Base-by-base conservation (phyloP, 2,329 filamentous ascomycete genomes). In the Colletotrichum tamarilloi region DNA sequence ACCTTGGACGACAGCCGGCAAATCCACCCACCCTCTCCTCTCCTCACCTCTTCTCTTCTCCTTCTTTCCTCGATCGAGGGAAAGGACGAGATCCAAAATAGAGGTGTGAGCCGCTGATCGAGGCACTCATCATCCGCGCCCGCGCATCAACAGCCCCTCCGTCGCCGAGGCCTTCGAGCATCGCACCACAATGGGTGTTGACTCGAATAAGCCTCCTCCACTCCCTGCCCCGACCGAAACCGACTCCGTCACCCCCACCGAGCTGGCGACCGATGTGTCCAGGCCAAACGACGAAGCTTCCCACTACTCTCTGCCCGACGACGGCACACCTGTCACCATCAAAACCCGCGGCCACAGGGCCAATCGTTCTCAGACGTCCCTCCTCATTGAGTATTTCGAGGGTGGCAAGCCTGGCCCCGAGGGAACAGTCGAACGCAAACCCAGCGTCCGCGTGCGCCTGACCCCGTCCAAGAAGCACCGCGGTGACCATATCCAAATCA, bases 311-410 rank as follows among this genome's bases (percentile, higher is more conserved):
- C 89, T 97, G 64, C 94, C 94, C 71, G 93, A 95, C 79, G 94
- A 97, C 90, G 94, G 94, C 81, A 96, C 94, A 66, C 95, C 95
- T 55, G 92, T 99, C 79, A 98, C 95, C 74, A 97, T 99, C 82
- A 92, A 93, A 80, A 98, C 96, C 57, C 90, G 89, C 73, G 88
- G 90, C 78, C 88, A 90, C 80, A 85, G 84, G 76, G 79, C 86
- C 75, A 89, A 85, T 80, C 84, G 90, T 78, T 97, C 94, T 58
- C 95, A 97, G 85, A 97, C 95, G 49, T 97, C 94, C 69, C 88
- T 98, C 76, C 87, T 98, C 78, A 98, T 98, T 79, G 95, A 98
- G 84, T 98, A 97, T 83, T 98, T 97, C 79, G 95, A 98, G 84
- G 94, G 92, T 77, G 91, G 92, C 75, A 95, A 94, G 82, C 73